These are phyloP conservation scores for Blastobotrys capitulatus DNA, from an alignment of 1,139 yeast genomes.

Conservation along the genomic window DNA sequence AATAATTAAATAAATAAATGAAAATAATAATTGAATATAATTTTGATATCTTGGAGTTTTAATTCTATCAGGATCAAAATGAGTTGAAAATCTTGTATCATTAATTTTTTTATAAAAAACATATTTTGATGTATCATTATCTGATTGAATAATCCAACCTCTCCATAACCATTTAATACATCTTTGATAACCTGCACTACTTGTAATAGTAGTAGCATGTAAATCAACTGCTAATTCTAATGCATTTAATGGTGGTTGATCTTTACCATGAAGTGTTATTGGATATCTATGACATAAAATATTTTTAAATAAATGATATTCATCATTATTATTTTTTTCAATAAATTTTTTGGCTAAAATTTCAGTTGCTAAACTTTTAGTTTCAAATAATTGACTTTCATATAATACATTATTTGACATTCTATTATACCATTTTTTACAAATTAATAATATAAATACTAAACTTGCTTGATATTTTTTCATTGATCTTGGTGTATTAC, in stretches of 20 bases:
- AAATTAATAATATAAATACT: constrained; percentile 65
- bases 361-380: constrained; percentile 68
- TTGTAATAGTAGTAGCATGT: constrained; percentile 73
- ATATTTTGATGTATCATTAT: constrained; percentile 38
- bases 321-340: constrained; percentile 49
- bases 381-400: constrained; percentile 56
- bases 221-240: constrained; percentile 81
- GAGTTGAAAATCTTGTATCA: constrained; percentile 52
- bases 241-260: constrained; percentile 60
- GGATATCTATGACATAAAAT: constrained; percentile 74
- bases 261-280: constrained; percentile 58
- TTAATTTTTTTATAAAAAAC: constrained; percentile 58
- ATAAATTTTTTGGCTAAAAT: constrained; percentile 63
- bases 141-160: constrained; percentile 80
- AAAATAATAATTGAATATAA: constrained; percentile 59
- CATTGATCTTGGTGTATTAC: constrained; percentile 56
- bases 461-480: constrained; percentile 62
- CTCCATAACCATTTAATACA: constrained; percentile 90
- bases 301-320: constrained; percentile 63
- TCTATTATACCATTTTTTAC: constrained; percentile 72
- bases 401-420: constrained; percentile 57
- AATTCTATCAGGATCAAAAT: constrained; percentile 76
- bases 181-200: constrained; percentile 76
- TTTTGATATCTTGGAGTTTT: constrained; percentile 84
- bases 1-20: constrained; percentile 56